These are phyloP conservation scores for Rutstroemia sp. DNA, from an alignment of 2,329 filamentous ascomycete species.

Conservation along the genomic window DNA sequence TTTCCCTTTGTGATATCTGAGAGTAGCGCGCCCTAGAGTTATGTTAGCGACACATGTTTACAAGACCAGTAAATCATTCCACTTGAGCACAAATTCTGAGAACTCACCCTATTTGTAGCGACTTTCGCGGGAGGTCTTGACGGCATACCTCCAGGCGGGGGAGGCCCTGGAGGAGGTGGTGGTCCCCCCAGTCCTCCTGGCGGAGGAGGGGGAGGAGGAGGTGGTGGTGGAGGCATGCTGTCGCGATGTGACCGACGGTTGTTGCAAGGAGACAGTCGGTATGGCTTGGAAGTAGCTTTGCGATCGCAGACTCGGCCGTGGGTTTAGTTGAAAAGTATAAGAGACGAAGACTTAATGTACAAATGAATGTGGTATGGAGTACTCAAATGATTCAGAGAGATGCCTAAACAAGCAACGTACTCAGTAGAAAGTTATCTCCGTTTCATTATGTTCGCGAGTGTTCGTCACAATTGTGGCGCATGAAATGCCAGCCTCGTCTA, in stretches of 20 bases:
- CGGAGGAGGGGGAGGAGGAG: constrained; percentile 52
- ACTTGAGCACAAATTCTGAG: constrained; percentile 5
- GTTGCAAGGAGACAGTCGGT: background rate
- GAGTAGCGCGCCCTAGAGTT: constrained; percentile 69
- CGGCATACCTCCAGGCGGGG: constrained; percentile 46
- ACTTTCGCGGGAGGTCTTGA: constrained; percentile 46
- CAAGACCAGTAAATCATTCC: constrained; percentile 12
- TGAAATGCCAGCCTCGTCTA: constrained; percentile 12
- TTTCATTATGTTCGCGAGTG: constrained; percentile 8
- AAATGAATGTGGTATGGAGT: background rate
- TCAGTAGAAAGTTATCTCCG: background rate
- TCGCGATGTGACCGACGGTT: background rate
- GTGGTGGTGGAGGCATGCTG: constrained; percentile 50
- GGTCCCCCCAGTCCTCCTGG: constrained; percentile 24
- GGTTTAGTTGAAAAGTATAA: background rate
- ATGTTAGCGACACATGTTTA: constrained; percentile 22
- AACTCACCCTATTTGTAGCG: constrained; percentile 55
- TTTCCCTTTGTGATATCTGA: constrained; percentile 80
- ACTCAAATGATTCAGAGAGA: background rate
- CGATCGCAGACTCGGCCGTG: background rate
- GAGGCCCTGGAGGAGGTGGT: constrained; percentile 22
- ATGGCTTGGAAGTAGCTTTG: background rate
- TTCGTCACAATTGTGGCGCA: constrained; percentile 14
- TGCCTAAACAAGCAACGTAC: background rate
- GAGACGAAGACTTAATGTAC: background rate